phyloP scores from a whole-genome alignment of 2,329 filamentous ascomycete species.

The Hypoxylon sp. region DNA sequence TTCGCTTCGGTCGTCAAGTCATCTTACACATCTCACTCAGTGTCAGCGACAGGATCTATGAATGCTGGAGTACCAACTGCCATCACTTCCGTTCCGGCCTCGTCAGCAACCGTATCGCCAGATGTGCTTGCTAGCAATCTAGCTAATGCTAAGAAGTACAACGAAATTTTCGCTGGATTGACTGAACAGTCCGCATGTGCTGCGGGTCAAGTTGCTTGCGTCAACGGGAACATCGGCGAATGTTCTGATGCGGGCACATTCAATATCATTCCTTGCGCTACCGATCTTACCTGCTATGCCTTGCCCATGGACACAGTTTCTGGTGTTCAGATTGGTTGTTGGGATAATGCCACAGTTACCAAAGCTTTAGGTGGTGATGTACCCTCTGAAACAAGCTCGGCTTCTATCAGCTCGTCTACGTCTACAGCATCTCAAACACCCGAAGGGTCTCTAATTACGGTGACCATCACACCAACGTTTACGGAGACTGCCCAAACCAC shows the following conservation, averaged over 20 bases:
- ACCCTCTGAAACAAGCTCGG: constrained; percentile 19
- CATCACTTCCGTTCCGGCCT: constrained; percentile 46
- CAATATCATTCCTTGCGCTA: constrained; percentile 50
- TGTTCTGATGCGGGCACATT: constrained; percentile 56
- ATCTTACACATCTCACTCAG: constrained; percentile 35
- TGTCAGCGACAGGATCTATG: constrained; percentile 50
- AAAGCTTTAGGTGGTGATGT: constrained; percentile 51
- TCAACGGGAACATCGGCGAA: constrained; percentile 57
- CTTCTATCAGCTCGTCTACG: constrained; percentile 15
- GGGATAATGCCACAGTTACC: constrained; percentile 51
- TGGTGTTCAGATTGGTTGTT: constrained; percentile 61
- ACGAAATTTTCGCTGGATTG: constrained; percentile 56
- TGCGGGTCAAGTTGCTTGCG: constrained; percentile 59
- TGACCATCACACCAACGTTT: constrained; percentile 41
- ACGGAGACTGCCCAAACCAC: constrained; percentile 38
- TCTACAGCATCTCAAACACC: no score
- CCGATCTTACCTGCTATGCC: constrained; percentile 58
- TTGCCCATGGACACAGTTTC: constrained; percentile 60
- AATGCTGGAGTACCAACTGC: constrained; percentile 55
- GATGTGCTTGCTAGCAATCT: constrained; percentile 57
- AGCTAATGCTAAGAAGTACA: constrained; percentile 55
- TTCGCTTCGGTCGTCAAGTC: constrained; percentile 32
- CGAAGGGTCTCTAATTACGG: constrained; percentile 22
- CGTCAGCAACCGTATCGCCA: constrained; percentile 53
- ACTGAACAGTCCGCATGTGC: constrained; percentile 58